phyloP scores from a whole-genome alignment of 1,284 basidiomycete species.

The Meira nashicola region DNA sequence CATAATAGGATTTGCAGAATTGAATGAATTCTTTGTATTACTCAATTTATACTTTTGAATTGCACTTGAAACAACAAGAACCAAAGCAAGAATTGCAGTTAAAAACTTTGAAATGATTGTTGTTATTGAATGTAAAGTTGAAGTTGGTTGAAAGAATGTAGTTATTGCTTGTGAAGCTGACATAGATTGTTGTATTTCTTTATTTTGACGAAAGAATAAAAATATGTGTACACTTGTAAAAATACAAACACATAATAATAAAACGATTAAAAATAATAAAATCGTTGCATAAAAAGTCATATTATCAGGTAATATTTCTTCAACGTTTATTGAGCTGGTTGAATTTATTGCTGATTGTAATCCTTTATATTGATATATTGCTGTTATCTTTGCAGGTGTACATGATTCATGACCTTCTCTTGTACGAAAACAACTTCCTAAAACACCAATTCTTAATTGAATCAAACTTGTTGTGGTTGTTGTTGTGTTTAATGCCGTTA shows the following conservation, averaged over 20 bases:
- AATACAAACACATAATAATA: not conserved
- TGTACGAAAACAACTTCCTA: slow-evolving; percentile 6
- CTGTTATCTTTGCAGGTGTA: not conserved
- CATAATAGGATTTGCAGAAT: slow-evolving; percentile 3
- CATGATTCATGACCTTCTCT: not conserved
- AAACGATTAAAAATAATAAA: not conserved
- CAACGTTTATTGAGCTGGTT: not conserved
- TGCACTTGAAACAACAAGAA: not conserved
- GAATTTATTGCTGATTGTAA: not conserved
- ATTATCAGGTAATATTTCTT: not conserved
- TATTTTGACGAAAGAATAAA: not conserved
- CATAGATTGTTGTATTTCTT: too few relatives aligned
- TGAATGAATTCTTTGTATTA: slow-evolving; percentile 6
- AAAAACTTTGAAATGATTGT: not conserved
- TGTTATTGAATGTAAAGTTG: not conserved
- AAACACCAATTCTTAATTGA: slow-evolving; percentile 2
- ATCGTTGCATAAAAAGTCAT: not conserved
- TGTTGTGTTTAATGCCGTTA: too few relatives aligned
- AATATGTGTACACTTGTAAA: not conserved
- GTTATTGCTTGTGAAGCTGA: too few relatives aligned
- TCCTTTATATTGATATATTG: not conserved
- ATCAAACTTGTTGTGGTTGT: not conserved
- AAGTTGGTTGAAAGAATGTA: not conserved
- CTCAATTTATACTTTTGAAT: slow-evolving; percentile 2
- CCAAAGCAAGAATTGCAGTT: not conserved